These are phyloP conservation scores for Fagopyrum homotropicum DNA, from an alignment of 148 eudicot genomes.

Conservation along the genomic window DNA sequence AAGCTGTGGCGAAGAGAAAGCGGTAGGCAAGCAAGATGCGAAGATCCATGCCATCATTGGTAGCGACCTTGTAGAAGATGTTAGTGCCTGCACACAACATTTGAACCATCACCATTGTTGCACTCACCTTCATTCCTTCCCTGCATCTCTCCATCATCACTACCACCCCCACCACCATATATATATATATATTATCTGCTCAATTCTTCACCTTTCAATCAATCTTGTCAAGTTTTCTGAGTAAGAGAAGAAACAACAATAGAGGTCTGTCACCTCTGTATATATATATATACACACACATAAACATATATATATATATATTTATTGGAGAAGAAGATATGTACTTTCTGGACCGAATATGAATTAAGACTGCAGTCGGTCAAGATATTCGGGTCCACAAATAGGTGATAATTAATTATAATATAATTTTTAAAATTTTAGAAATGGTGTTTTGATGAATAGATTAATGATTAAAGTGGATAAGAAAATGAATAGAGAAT, in stretches of 20 bases:
- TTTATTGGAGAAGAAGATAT: background rate
- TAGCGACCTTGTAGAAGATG: constrained; percentile 34
- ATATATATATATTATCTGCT: no score
- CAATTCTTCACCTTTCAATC: no score
- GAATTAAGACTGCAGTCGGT: no score
- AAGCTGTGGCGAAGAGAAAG: constrained; percentile 25
- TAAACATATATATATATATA: background rate
- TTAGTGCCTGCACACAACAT: constrained; percentile 20
- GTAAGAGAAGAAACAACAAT: no score
- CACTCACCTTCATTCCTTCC: constrained; percentile 25
- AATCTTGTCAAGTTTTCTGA: background rate
- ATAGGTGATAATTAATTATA: no score
- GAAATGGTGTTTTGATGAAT: no score
- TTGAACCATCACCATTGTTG: constrained; percentile 37
- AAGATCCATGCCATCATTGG: constrained; percentile 33
- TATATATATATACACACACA: background rate
- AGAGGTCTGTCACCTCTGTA: background rate
- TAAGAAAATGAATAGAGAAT: no score
- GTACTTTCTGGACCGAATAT: background rate
- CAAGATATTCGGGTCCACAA: no score
- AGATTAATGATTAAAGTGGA: no score
- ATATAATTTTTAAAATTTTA: no score
- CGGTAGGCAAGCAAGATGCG: constrained; percentile 34
- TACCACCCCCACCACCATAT: background rate
- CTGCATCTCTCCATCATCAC: background rate